A percentile compares a stretch with the other conserved stretches of the same genome.
Evolutionary conservation across 345 rosid genomes (phyloP).

Genomic region (Trapa incisa): DNA sequence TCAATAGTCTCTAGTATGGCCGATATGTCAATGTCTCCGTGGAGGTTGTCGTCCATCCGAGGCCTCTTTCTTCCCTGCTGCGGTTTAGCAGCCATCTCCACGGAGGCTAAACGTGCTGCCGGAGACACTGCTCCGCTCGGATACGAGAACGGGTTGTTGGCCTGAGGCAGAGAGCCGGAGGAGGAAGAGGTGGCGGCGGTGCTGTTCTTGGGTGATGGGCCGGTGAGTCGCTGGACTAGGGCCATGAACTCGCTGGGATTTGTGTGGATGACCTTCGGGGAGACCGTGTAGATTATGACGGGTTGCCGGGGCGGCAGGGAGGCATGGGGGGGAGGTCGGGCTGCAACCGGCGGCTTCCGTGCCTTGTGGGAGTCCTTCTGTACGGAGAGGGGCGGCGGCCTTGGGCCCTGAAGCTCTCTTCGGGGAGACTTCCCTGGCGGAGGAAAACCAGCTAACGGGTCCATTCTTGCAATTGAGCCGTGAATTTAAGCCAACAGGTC

Average conservation of each 20-base stretch:
- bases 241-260: slow-evolving; percentile 71
- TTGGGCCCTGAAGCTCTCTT: slow-evolving; percentile 66
- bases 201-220: slow-evolving; percentile 30
- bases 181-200: slow-evolving; percentile 7
- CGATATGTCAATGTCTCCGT: slow-evolving; percentile 5
- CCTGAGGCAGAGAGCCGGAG: slow-evolving; percentile 4
- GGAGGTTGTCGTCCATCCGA: not conserved
- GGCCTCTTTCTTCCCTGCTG: slow-evolving; percentile 24
- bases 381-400: slow-evolving; percentile 65
- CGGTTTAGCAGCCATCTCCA: slow-evolving; percentile 42
- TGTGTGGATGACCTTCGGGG: slow-evolving; percentile 80
- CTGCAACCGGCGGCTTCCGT: slow-evolving; percentile 53
- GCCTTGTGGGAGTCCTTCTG: slow-evolving; percentile 72
- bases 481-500: no score
- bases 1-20: slow-evolving; percentile 31
- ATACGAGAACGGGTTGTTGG: slow-evolving; percentile 11
- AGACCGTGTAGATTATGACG: slow-evolving; percentile 70
- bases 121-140: slow-evolving; percentile 46
- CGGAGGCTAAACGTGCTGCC: slow-evolving; percentile 58
- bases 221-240: slow-evolving; percentile 90
- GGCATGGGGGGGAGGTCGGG: slow-evolving; percentile 10
- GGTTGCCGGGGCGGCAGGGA: slow-evolving; percentile 36
- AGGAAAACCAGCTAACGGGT: slow-evolving; percentile 17
- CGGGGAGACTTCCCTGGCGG: slow-evolving; percentile 46
- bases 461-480: slow-evolving; percentile 15